Base-by-base conservation (phyloP, 2,329 filamentous ascomycete genomes). In the Aspergillus novoparasiticus region DNA sequence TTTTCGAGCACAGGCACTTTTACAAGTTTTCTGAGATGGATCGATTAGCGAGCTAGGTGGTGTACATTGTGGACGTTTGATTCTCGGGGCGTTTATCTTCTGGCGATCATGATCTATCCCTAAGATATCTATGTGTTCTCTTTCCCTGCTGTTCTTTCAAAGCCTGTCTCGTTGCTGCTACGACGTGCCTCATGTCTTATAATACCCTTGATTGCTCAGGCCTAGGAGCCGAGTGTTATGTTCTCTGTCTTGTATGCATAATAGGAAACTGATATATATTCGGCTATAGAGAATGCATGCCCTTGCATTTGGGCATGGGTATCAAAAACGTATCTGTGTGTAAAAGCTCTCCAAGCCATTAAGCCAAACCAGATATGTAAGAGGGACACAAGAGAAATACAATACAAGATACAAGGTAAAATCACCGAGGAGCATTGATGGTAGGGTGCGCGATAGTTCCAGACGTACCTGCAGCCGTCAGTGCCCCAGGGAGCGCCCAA, bases 21-120 rank as follows among this genome's bases (percentile, higher is more conserved):
- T 23, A 46, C 28, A 41, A 19, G 53, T 58, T 55, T 34, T 41
- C 56, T 59, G 43, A 67, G 66, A 64, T 55, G 68, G 70, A 70
- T 67, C 65, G 64, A 70, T 72, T 64, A 73, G 72, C 71, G 69
- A 65, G 61, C 61, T 61, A 61, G 58, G 36, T 61, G 63, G 63
- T 59, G 61, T 57, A 60, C 58, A 59, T 58, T 67, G 46, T 45
- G 50, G 50, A 59, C 59, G 60, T 34, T 56, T 41, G 62, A 64
- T 51, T 53, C 64, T 59, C 66, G 64, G 67, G 72, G 58, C 71
- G 69, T 74, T 73, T 30, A 51, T 50, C 57, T 66, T 54, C 61
- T 54, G 41, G 61, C 32, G 57, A 39, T 59, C 59, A 69, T 67
- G 69, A 68, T 70, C 65, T 36, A 39, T 23, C 34, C 11, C 48